Conservation (phyloP, 2,329 filamentous ascomycete species). For the Sclerotinia spermophila region DNA sequence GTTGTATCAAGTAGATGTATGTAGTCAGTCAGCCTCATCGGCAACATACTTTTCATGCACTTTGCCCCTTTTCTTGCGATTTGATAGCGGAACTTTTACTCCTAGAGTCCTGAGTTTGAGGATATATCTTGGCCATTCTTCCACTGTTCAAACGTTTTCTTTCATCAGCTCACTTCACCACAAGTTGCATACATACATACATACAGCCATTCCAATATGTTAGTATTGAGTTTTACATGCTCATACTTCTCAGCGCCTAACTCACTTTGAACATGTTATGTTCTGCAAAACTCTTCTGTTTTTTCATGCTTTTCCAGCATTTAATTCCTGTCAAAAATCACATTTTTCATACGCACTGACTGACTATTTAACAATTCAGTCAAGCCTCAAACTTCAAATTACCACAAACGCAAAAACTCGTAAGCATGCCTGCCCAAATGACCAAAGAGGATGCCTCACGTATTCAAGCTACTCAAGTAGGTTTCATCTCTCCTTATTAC, state of each 20-base stretch:
- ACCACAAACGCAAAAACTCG: not conserved
- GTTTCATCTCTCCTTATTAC: not conserved
- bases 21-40: not conserved
- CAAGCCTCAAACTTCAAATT: not conserved
- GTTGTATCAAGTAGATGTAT: not conserved
- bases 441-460: not conserved
- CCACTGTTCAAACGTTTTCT: not conserved
- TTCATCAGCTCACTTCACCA: not conserved
- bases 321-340: too few species aligned
- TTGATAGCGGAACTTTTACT: not conserved
- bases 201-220: not conserved
- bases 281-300: too few species aligned
- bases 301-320: too few species aligned
- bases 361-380: not conserved
- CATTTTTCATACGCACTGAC: not conserved
- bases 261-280: not conserved
- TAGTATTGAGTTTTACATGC: not conserved
- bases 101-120: not conserved
- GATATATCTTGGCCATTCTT: not conserved
- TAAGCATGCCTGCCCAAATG: not conserved
- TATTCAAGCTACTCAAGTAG: not conserved
- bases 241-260: not conserved
- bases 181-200: not conserved
- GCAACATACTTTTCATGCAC: not conserved
- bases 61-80: not conserved